phyloP scores from a whole-genome alignment of 768 basidiomycete species.

The Psilocybe azurescens region DNA sequence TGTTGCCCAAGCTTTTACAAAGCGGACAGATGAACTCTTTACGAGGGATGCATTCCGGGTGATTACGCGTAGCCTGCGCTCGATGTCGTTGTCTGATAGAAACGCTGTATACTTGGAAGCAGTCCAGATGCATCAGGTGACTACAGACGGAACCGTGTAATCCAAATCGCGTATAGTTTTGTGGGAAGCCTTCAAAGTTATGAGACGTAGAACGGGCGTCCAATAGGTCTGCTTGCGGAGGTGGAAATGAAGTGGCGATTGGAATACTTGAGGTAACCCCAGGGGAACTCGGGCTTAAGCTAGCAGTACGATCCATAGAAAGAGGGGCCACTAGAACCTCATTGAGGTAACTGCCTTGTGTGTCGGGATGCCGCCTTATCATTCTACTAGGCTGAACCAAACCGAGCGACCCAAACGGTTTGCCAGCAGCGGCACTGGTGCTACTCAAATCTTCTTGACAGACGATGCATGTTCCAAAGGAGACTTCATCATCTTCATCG shows the following conservation, averaged over 20 bases:
- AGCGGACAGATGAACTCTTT: constrained; percentile 96
- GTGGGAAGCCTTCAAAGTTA: constrained; percentile 78
- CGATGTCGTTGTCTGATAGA: constrained; percentile 90
- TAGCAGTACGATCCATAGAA: constrained; percentile 63
- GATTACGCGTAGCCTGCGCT: constrained; percentile 88
- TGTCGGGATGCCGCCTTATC: constrained; percentile 78
- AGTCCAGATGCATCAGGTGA: constrained; percentile 96
- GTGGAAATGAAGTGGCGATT: constrained; percentile 47
- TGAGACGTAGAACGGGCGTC: constrained; percentile 49
- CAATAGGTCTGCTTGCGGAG: constrained; percentile 50
- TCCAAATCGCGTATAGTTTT: constrained; percentile 80
- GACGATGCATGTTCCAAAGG: constrained; percentile 95
- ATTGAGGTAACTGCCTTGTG: constrained; percentile 65
- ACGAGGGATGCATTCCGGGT: constrained; percentile 92
- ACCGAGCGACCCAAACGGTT: constrained; percentile 85
- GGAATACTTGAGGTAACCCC: constrained; percentile 23
- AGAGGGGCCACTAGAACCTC: constrained; percentile 68
- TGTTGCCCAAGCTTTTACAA: constrained; percentile 96
- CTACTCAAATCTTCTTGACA: constrained; percentile 92
- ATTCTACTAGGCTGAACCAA: constrained; percentile 88
- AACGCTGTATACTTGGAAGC: constrained; percentile 88
- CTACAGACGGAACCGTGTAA: constrained; percentile 89
- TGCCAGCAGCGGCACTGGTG: constrained; percentile 41
- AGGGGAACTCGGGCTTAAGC: constrained; percentile 10
- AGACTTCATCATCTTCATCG: constrained; percentile 60